Conservation (phyloP, 2,329 filamentous ascomycete species). For the Aschersonia sp. region DNA sequence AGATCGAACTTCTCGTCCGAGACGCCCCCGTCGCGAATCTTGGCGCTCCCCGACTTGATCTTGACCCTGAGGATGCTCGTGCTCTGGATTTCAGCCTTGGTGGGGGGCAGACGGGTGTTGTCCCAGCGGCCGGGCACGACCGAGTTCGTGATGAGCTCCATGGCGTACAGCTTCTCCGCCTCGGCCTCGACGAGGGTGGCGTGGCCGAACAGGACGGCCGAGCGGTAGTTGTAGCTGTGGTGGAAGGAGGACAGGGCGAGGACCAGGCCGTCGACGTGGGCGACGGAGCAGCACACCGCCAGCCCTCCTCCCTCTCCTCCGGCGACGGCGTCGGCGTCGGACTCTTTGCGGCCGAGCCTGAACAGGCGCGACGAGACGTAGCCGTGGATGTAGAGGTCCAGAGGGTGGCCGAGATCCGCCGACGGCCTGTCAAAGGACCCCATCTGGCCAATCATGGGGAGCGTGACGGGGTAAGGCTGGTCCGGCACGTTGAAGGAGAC, state of each 20-base stretch:
- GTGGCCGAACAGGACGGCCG: constrained; percentile 62
- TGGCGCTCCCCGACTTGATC: constrained; percentile 59
- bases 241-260: constrained; percentile 65
- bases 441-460: constrained; percentile 81
- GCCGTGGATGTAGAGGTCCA: constrained; percentile 72
- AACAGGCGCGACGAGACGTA: constrained; percentile 70
- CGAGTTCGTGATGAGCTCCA: constrained; percentile 63
- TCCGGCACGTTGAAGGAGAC: constrained; percentile 56
- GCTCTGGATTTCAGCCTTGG: constrained; percentile 56
- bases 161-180: constrained; percentile 62
- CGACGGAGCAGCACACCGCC: constrained; percentile 58
- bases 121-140: constrained; percentile 57
- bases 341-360: constrained; percentile 33
- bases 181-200: constrained; percentile 50
- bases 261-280: constrained; percentile 65
- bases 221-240: constrained; percentile 81
- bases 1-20: constrained; percentile 36
- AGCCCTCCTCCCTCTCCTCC: constrained; percentile 30
- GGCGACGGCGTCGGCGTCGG: too few relatives aligned
- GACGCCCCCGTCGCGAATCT: constrained; percentile 53
- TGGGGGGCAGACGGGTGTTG: constrained; percentile 55
- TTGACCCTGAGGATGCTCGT: constrained; percentile 58
- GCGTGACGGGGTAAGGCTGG: constrained; percentile 58
- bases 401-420: constrained; percentile 43
- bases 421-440: constrained; percentile 53